phyloP scores from a whole-genome alignment of 768 basidiomycete species.

The Amyloporia xantha region DNA sequence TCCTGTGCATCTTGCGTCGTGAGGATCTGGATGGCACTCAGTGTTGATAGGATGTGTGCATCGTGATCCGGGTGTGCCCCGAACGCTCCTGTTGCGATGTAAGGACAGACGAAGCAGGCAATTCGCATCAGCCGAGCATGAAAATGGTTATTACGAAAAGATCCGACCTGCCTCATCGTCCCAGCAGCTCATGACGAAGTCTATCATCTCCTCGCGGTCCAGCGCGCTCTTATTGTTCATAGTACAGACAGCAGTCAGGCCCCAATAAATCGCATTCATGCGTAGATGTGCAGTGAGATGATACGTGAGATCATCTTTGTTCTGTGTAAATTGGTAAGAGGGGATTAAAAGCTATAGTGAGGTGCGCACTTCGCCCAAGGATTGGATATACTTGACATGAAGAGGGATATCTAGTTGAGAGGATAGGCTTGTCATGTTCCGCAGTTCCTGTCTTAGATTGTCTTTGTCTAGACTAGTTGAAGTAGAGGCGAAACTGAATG shows the following conservation, averaged over 20 bases:
- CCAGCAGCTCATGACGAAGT: conserved; percentile 93
- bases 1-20: conserved; percentile 78
- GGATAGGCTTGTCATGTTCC: background rate
- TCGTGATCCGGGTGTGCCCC: conserved; percentile 93
- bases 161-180: conserved; percentile 75
- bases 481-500: no score
- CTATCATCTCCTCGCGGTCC: conserved; percentile 75
- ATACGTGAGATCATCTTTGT: conserved; percentile 78
- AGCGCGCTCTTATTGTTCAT: conserved; percentile 78
- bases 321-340: conserved; percentile 33
- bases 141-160: conserved; percentile 9
- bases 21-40: conserved; percentile 91
- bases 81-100: conserved; percentile 61
- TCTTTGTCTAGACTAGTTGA: no score
- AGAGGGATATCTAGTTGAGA: conserved; percentile 16
- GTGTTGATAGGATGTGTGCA: conserved; percentile 78
- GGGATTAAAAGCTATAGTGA: background rate
- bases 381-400: conserved; percentile 46
- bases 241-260: conserved; percentile 76
- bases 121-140: conserved; percentile 1
- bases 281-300: conserved; percentile 91
- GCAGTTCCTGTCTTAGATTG: no score
- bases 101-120: background rate
- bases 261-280: conserved; percentile 97
- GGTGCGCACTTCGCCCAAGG: conserved; percentile 37